Evolutionary conservation across 2,329 filamentous ascomycete species (phyloP).

Genomic region (Aspergillus versicolor): DNA sequence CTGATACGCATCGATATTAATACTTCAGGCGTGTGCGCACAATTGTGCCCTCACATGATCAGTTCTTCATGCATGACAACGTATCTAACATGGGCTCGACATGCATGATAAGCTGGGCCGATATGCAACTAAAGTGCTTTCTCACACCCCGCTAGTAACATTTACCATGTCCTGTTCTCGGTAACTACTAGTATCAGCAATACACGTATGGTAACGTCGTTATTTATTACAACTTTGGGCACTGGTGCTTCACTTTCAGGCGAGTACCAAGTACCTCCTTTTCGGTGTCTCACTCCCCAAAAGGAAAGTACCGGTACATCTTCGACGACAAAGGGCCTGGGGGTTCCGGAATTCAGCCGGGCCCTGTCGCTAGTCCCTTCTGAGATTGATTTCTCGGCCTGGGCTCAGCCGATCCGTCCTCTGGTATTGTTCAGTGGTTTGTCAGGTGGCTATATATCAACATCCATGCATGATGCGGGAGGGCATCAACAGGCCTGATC

Average conservation of each 20-base stretch:
- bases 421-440: too few relatives aligned
- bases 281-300: not conserved
- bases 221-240: not conserved
- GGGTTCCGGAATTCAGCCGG: not conserved
- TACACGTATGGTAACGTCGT: constrained; percentile 1
- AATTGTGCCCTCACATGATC: constrained; percentile 31
- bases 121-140: constrained; percentile 10
- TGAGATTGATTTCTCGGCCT: not conserved
- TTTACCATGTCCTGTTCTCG: not conserved
- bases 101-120: constrained; percentile 11
- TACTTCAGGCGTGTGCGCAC: constrained; percentile 10
- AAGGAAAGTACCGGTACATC: constrained; percentile 6
- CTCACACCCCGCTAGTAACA: constrained; percentile 9
- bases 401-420: not conserved
- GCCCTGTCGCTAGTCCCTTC: too few relatives aligned
- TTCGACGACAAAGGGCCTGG: not conserved
- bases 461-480: not conserved
- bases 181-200: not conserved
- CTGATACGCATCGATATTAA: constrained; percentile 2
- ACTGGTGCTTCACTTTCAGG: not conserved
- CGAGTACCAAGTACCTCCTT: constrained; percentile 5
- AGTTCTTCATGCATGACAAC: constrained; percentile 36
- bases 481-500: not conserved
- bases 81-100: constrained; percentile 17
- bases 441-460: not conserved